phyloP scores from a whole-genome alignment of 2,329 filamentous ascomycete genomes.

The Curvularia sp. region DNA sequence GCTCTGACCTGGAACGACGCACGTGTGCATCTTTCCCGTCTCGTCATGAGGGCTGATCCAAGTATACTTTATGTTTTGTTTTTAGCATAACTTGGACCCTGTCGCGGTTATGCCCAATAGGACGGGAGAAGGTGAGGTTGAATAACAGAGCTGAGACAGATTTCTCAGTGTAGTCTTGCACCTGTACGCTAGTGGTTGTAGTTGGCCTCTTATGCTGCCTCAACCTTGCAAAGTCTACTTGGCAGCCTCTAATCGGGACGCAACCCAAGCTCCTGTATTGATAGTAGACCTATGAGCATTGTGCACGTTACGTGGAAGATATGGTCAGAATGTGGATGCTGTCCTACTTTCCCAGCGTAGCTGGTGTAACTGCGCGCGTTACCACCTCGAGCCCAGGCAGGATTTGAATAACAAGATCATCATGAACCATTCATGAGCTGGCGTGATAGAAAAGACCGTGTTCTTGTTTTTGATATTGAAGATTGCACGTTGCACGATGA shows the following conservation, averaged over 20 bases:
- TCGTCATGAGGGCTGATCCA: not conserved
- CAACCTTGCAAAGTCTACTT: not conserved
- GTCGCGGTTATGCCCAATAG: not conserved
- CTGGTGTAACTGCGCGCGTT: not conserved
- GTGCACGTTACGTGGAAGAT: not conserved
- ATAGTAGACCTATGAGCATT: not conserved
- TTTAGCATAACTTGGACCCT: not conserved
- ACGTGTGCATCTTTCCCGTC: not conserved
- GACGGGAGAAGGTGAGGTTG: not conserved
- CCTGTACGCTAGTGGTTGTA: not conserved
- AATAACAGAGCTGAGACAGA: constrained; percentile 1
- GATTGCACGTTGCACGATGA: not conserved
- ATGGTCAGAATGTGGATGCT: not conserved
- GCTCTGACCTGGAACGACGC: not conserved
- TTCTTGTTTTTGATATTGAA: not conserved
- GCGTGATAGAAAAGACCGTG: accelerated
- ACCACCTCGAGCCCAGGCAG: not conserved
- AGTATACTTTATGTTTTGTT: not conserved
- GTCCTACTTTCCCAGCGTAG: not conserved
- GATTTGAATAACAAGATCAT: not conserved
- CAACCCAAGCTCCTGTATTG: not conserved
- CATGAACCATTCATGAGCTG: not conserved
- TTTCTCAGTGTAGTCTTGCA: not conserved
- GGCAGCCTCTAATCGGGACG: too few species aligned
- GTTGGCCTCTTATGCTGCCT: not conserved